Evolutionary conservation across 768 basidiomycete genomes (phyloP).

Genomic region (Phlebiopsis gigantea): DNA sequence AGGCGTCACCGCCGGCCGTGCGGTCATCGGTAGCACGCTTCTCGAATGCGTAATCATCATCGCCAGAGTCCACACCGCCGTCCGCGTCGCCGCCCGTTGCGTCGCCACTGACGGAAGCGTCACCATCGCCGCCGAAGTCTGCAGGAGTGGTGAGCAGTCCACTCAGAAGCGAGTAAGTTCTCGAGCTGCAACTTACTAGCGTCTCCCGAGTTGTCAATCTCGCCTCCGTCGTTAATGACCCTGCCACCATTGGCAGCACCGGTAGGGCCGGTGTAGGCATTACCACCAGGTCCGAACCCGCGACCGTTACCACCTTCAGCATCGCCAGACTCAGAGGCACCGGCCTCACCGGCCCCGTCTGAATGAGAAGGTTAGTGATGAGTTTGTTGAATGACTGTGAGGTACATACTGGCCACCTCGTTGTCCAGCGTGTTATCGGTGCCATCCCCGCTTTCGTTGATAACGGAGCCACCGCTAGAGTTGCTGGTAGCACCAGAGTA

Average conservation of each 20-base stretch:
- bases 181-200: conserved; percentile 5
- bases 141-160: neutral
- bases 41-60: too few relatives aligned
- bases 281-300: conserved; percentile 12
- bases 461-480: conserved; percentile 9
- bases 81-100: conserved; percentile 11
- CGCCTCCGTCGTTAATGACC: conserved; percentile 9
- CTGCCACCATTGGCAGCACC: conserved; percentile 10
- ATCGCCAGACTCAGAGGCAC: conserved; percentile 8
- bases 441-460: conserved; percentile 9
- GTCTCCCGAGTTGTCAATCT: conserved; percentile 3
- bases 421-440: conserved; percentile 8
- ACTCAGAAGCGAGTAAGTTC: neutral
- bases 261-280: conserved; percentile 11
- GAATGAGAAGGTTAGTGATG: neutral
- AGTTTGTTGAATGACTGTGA: neutral
- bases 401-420: conserved; percentile 7
- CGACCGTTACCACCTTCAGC: conserved; percentile 12
- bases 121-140: conserved; percentile 14
- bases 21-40: conserved; percentile 12
- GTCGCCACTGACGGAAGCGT: conserved; percentile 10
- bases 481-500: conserved; percentile 15
- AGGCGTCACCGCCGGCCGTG: conserved; percentile 15
- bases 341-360: conserved; percentile 15
- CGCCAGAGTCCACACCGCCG: too few relatives aligned